Base-by-base conservation (phyloP, 169 alveolate genomes). In the Pseudocohnilembus persalinus region DNA sequence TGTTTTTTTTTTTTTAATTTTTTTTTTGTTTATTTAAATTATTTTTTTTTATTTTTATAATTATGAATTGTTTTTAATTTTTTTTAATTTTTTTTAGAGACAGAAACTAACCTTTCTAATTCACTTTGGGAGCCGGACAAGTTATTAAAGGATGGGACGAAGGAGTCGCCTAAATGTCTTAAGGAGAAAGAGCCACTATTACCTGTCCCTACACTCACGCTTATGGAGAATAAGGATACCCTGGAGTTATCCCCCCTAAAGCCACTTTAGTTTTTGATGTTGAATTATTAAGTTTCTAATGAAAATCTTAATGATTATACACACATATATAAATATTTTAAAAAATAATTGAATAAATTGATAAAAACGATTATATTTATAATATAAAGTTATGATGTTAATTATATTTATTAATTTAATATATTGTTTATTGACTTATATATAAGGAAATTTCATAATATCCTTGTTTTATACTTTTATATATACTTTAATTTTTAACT, bases 71-170 rank as follows among this genome's bases (percentile, higher is more conserved):
- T 20, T 49, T 20, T 11, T 49, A 49, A 49, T 49, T 4, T 49
- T 49, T 49, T 49, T 49, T 49, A 49, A 49, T 49, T 49, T n/a
- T n/a, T n/a, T n/a, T 11, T 49, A 49, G 68, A 89, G 93, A 86
- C 1, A 79, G 83, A 76, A 75, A 89, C 31, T 92, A 88, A 76
- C 96, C 96, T 6, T 88, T 96, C 29, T 31, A 49, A 34, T 94
- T 94, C 78, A 75, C 35, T 6, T 73, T 96, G 25, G 98, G 97
- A 32, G 87, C 76, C n/a, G 96, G 96, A 72, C 75, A 85, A 84
- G 98, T 94, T 25, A 94, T 96, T 65, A 91, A 89, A 88, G 96
- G 97, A 15, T 94, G 97, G 98, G 98, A 96, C 82, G 80, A 88
- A 82, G 96, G 96, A 25, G 95, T 94, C 32, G 90, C 90, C 0